A percentile compares a stretch with the other conserved stretches of the same genome.
These are phyloP conservation scores for Calonectria pauciramosa DNA, from an alignment of 2,329 filamentous ascomycete species.

Conservation along the genomic window DNA sequence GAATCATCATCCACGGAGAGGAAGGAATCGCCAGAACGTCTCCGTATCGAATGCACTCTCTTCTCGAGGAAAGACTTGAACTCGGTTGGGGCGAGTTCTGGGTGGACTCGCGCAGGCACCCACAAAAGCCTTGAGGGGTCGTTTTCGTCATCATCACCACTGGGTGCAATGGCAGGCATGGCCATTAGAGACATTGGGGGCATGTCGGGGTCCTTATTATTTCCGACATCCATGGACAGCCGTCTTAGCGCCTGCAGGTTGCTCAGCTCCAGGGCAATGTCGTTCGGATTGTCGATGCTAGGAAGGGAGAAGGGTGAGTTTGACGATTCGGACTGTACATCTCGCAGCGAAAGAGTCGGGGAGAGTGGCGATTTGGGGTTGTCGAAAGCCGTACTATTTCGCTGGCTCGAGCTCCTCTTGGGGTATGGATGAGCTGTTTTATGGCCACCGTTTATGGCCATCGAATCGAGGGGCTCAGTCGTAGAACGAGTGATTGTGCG, in stretches of 20 bases:
- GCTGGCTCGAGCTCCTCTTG: constrained; percentile 55
- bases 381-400: constrained; percentile 56
- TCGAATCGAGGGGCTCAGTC: constrained; percentile 57
- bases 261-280: constrained; percentile 91
- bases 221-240: constrained; percentile 95
- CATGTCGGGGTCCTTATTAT: constrained; percentile 79
- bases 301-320: constrained; percentile 81
- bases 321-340: constrained; percentile 74
- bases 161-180: constrained; percentile 80
- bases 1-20: constrained; percentile 69
- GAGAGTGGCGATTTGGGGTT: constrained; percentile 61
- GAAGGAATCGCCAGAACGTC: constrained; percentile 81
- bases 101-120: constrained; percentile 95
- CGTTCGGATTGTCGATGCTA: constrained; percentile 90
- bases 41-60: constrained; percentile 88
- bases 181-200: constrained; percentile 77
- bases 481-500: constrained; percentile 60
- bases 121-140: constrained; percentile 92
- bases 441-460: constrained; percentile 49
- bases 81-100: constrained; percentile 93
- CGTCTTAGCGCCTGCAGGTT: constrained; percentile 91
- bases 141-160: constrained; percentile 82
- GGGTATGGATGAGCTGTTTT: constrained; percentile 61
- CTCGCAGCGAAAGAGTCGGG: constrained; percentile 66
- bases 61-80: constrained; percentile 98